These are phyloP conservation scores for Canna indica DNA, from an alignment of 176 grass and related monocot genomes.

Conservation along the genomic window DNA sequence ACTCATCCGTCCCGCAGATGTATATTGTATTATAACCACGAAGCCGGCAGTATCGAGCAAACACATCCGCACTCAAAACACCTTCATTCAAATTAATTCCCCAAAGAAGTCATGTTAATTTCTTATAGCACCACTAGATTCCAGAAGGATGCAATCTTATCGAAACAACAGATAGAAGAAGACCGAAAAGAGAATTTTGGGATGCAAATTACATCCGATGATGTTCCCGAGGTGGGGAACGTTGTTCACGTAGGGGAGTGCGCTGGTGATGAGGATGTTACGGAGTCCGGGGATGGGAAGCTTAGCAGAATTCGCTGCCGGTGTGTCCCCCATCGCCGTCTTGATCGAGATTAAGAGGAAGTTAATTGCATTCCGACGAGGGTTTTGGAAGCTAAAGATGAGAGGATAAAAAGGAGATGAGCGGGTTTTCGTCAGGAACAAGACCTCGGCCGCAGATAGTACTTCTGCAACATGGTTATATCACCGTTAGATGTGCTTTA, in stretches of 20 bases:
- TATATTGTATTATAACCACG: slow-evolving; percentile 79
- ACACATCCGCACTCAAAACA: slow-evolving; percentile 88
- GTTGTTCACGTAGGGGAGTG: slow-evolving; percentile 45
- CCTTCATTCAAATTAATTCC: slow-evolving; percentile 24
- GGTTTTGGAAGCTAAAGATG: not conserved
- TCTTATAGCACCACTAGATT: not conserved
- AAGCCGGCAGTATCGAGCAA: slow-evolving; percentile 78
- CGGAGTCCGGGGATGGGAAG: slow-evolving; percentile 30
- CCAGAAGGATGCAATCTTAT: no score
- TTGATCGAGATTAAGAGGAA: not conserved
- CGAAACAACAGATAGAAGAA: no score
- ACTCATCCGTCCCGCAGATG: slow-evolving; percentile 92
- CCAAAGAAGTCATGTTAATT: not conserved
- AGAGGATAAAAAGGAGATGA: not conserved
- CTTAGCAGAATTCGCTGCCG: not conserved
- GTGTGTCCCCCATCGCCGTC: not conserved
- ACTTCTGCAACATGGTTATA: not conserved
- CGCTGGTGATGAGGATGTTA: slow-evolving; percentile 44
- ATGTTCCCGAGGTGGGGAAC: slow-evolving; percentile 45
- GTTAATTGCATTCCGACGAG: not conserved
- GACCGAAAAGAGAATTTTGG: not conserved
- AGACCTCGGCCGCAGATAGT: no score
- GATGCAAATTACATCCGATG: slow-evolving; percentile 15
- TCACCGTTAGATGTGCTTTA: not conserved
- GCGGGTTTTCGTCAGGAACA: not conserved